A percentile compares a stretch with the other conserved stretches of the same genome.
Conservation (phyloP, 2,329 filamentous ascomycete species). For the Talaromyces albobiverticillius region DNA sequence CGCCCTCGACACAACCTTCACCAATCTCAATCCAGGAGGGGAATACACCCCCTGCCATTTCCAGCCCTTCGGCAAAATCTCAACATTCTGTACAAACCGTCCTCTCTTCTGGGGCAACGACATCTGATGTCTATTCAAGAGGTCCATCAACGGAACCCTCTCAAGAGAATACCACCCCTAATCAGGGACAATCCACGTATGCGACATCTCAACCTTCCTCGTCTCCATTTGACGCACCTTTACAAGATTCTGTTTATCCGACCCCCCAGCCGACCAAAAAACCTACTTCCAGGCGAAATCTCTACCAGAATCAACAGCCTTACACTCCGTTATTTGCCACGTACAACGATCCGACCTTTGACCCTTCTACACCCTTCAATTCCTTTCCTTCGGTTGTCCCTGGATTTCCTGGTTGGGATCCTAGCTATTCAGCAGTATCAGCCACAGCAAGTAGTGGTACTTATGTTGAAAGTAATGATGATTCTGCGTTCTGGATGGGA, state of each 20-base stretch:
- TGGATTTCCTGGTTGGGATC: conserved; percentile 41
- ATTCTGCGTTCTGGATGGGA: conserved; percentile 43
- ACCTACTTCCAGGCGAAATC: conserved; percentile 9
- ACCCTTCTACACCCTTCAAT: conserved; percentile 39
- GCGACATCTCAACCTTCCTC: conserved; percentile 13
- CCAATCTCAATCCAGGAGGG: conserved; percentile 39
- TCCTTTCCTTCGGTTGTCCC: conserved; percentile 39
- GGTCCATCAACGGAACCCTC: conserved; percentile 33
- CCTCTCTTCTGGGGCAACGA: conserved; percentile 26
- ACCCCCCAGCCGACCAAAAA: conserved; percentile 19
- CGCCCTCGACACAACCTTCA: conserved; percentile 41
- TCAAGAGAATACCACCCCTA: conserved; percentile 23
- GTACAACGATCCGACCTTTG: conserved; percentile 28
- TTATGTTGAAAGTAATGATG: conserved; percentile 31
- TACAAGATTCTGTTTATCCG: conserved; percentile 8
- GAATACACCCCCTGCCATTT: conserved; percentile 37
- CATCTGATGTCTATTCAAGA: conserved; percentile 31
- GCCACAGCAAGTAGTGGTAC: conserved; percentile 35
- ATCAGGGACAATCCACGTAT: conserved; percentile 21
- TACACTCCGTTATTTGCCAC: conserved; percentile 21
- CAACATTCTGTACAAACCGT: conserved; percentile 31
- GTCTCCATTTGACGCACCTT: conserved; percentile 21
- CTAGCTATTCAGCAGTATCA: conserved; percentile 37
- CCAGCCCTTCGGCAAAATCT: conserved; percentile 39
- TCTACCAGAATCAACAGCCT: conserved; percentile 18